A percentile compares a stretch with the other conserved stretches of the same genome.
These are phyloP conservation scores for Akanthomyces dipterigenus DNA, from an alignment of 2,329 filamentous ascomycete species.

Conservation along the genomic window DNA sequence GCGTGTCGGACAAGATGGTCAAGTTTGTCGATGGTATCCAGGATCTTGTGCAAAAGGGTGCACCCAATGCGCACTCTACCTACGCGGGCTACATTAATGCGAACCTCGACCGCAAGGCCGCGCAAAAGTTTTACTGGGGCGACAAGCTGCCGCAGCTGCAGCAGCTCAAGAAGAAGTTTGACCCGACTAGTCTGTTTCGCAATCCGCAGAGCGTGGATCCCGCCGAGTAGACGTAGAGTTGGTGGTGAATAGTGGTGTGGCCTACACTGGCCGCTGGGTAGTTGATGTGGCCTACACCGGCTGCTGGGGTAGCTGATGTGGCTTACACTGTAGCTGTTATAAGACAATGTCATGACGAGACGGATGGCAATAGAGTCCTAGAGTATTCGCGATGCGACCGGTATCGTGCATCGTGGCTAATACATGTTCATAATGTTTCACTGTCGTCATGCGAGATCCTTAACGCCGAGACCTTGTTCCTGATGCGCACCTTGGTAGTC, in stretches of 20 bases:
- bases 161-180: conserved; percentile 44
- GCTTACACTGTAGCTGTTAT: too few species aligned
- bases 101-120: conserved; percentile 31
- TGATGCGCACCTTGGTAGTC: too few species aligned
- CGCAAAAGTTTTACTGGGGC: conserved; percentile 50
- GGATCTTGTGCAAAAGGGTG: conserved; percentile 30
- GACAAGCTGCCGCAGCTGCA: conserved; percentile 41
- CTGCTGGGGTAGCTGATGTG: too few species aligned
- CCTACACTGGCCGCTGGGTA: too few species aligned
- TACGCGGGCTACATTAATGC: conserved; percentile 61
- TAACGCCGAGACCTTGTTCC: too few species aligned
- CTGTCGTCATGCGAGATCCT: too few species aligned
- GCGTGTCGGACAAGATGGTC: conserved; percentile 38
- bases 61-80: conserved; percentile 37
- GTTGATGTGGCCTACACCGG: too few species aligned
- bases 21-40: conserved; percentile 48
- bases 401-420: background rate
- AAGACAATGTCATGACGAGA: too few species aligned
- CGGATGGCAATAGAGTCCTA: background rate
- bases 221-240: conserved; percentile 10
- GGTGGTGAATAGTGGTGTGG: background rate
- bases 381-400: background rate
- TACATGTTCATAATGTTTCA: background rate
- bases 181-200: conserved; percentile 48
- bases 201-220: conserved; percentile 51